A percentile compares a stretch with the other conserved stretches of the same genome.
Conservation (phyloP, 2,329 filamentous ascomycete species). For the Beauveria caledonica region DNA sequence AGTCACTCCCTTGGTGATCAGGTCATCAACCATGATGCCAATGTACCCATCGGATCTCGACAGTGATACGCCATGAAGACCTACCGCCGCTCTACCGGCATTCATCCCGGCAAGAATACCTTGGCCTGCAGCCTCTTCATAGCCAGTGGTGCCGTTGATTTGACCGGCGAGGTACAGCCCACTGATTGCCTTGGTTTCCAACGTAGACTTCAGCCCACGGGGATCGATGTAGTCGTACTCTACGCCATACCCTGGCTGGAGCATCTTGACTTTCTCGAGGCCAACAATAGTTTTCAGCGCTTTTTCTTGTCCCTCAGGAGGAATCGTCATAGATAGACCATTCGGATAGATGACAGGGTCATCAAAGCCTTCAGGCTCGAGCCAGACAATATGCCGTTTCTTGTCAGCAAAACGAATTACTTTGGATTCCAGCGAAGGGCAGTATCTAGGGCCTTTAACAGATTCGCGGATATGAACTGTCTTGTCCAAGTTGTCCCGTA, state of each 20-base stretch:
- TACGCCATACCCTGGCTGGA: slow-evolving; percentile 92
- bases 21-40: slow-evolving; percentile 96
- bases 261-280: slow-evolving; percentile 81
- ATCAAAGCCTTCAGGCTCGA: slow-evolving; percentile 91
- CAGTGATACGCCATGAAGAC: slow-evolving; percentile 57
- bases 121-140: slow-evolving; percentile 94
- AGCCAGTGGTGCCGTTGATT: slow-evolving; percentile 96
- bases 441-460: slow-evolving; percentile 89
- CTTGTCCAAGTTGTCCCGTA: slow-evolving; percentile 85
- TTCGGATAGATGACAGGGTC: slow-evolving; percentile 91
- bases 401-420: slow-evolving; percentile 81
- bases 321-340: slow-evolving; percentile 94
- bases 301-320: slow-evolving; percentile 74
- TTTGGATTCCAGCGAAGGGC: slow-evolving; percentile 91
- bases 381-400: slow-evolving; percentile 81
- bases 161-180: slow-evolving; percentile 91
- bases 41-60: slow-evolving; percentile 88
- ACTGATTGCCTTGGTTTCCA: slow-evolving; percentile 86
- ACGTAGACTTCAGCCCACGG: slow-evolving; percentile 72
- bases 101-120: slow-evolving; percentile 91
- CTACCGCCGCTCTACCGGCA: slow-evolving; percentile 70
- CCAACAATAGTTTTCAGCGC: slow-evolving; percentile 83
- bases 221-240: slow-evolving; percentile 99
- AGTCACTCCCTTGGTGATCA: slow-evolving; percentile 91
- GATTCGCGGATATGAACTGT: slow-evolving; percentile 94